Evolutionary conservation across 139 green algal genomes (phyloP), one percentile per base, ranked within the genome.

Genomic region (Axilococcus clingmanii): DNA sequence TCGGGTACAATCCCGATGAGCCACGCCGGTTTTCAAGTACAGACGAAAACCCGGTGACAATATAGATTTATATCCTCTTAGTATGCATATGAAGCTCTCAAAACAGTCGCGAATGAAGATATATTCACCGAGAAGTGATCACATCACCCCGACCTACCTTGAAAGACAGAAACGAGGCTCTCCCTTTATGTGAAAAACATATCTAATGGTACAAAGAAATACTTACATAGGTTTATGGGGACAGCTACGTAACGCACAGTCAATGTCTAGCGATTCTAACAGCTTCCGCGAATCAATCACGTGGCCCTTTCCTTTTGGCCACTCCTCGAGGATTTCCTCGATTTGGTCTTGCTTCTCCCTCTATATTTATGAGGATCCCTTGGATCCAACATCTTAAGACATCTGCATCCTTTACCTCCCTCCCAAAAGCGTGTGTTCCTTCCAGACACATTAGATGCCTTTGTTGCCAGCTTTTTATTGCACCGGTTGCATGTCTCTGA

Each of bases 371-470:
- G 54, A 8, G 40, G 40, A 5, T 62, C 54, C 11, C 40, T 52
- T 12, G 25, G 14, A 14, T 6, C 33, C 2, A 62, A 17, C 9
- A 40, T 17, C 3, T 17, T 35, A 16, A 31, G 37, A 19, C 37
- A 32, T 47, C 60, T 52, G 23, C 55, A 36, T 7, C 51, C 69
- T 36, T 55, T 41, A 19, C 71, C 61, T 3, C 63, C 73, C 61
- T 81, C 71, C 71, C 73, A 81, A 17, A 66, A 62, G 4, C 57
- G 38, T 7, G 65, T 77, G 15, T 48, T 42, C n/a, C 42, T 47
- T 9, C 72, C 72, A 4, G 25, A 41, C 53, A 52, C 8, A 30
- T 36, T 7, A 33, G 50, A 40, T 22, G 60, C 51, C 35, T 22
- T 69, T 52, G 48, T 47, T 0, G 72, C 59, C 32, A 81, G 45